Conservation (phyloP, 2,329 filamentous ascomycete species). For the Aspergillus costaricaensis region DNA sequence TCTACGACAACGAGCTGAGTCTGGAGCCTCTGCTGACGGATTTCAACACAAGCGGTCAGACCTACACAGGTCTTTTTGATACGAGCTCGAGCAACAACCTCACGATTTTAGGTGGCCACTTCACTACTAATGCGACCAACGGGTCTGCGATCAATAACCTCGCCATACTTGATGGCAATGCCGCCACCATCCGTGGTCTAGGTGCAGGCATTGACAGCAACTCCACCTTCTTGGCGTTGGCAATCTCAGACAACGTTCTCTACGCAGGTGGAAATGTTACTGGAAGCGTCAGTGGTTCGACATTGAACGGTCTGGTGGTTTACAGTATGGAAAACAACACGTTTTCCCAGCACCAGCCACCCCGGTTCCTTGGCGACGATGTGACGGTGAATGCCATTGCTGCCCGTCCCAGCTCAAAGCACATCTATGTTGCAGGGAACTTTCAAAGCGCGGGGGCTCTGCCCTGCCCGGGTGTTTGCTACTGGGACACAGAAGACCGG, state of each 20-base stretch:
- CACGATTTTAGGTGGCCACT: constrained; percentile 86
- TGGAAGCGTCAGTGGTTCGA: constrained; percentile 63
- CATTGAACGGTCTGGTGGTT: constrained; percentile 72
- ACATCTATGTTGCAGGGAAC: constrained; percentile 82
- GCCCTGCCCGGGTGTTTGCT: constrained; percentile 78
- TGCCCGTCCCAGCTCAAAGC: constrained; percentile 66
- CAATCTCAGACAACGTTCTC: constrained; percentile 65
- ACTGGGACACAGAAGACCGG: constrained; percentile 67
- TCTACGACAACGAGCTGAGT: constrained; percentile 38
- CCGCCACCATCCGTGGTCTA: constrained; percentile 70
- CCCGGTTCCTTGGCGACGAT: constrained; percentile 69
- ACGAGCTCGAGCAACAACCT: constrained; percentile 69
- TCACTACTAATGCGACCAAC: constrained; percentile 68
- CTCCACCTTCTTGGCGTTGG: constrained; percentile 75
- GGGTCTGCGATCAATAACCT: constrained; percentile 77
- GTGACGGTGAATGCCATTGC: constrained; percentile 76
- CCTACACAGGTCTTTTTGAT: constrained; percentile 80
- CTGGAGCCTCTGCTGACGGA: constrained; percentile 53
- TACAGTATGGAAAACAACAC: constrained; percentile 71
- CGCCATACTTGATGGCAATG: constrained; percentile 75
- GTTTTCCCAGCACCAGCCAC: constrained; percentile 69
- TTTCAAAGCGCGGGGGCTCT: constrained; percentile 84
- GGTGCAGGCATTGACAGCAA: constrained; percentile 63
- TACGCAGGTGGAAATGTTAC: constrained; percentile 81
- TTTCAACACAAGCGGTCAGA: constrained; percentile 26